Percentiles rank a stretch among this genome's conserved stretches.
These are phyloP conservation scores for Zygoascus biomembranicola DNA, from an alignment of 805 yeast genomes.

Conservation along the genomic window DNA sequence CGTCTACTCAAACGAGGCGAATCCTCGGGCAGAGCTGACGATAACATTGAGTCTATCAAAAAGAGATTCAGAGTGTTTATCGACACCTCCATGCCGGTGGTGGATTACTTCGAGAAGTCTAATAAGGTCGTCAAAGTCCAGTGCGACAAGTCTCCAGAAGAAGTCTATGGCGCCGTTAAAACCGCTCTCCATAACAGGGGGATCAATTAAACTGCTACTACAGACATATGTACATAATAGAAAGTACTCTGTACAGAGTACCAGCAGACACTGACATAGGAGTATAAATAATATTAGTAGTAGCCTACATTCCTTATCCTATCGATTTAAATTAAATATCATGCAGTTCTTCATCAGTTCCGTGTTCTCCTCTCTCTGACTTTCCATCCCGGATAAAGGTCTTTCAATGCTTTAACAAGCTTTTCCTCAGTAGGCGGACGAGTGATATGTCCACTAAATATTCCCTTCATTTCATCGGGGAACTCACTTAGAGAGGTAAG, in stretches of 20 bases:
- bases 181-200: constrained; percentile 43
- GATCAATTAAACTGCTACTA: background rate
- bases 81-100: constrained; percentile 91
- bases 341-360: background rate
- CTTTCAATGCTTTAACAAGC: constrained; percentile 26
- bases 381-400: constrained; percentile 14
- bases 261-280: no score
- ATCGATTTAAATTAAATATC: background rate
- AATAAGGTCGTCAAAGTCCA: constrained; percentile 67
- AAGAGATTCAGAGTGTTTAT: constrained; percentile 82
- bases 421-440: constrained; percentile 48
- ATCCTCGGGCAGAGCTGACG: constrained; percentile 91
- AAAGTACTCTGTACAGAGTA: no score
- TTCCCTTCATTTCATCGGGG: constrained; percentile 31
- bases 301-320: background rate
- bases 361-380: background rate
- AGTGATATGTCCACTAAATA: constrained; percentile 65
- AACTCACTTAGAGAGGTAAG: constrained; percentile 55
- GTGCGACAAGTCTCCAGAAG: constrained; percentile 76
- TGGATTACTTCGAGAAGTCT: constrained; percentile 66
- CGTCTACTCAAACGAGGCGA: constrained; percentile 86
- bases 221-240: no score
- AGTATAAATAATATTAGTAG: no score
- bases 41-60: constrained; percentile 80
- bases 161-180: constrained; percentile 63